Evolutionary conservation across 148 eudicot genomes (phyloP).

Genomic region (Persicaria maculosa): DNA sequence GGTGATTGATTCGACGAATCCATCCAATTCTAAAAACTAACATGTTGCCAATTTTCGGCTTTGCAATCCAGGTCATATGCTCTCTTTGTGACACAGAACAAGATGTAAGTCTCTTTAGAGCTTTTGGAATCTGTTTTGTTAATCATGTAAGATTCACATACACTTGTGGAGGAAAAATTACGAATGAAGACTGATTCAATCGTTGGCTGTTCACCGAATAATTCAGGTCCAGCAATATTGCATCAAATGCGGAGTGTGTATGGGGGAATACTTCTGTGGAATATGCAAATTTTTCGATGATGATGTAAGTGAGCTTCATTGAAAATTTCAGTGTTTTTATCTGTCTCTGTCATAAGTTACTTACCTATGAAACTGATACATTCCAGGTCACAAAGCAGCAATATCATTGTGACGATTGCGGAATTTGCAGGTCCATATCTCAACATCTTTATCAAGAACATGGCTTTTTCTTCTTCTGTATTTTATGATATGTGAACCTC

Average conservation of each 20-base stretch:
- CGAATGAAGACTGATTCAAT: neutral
- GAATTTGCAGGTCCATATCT: constrained; percentile 61
- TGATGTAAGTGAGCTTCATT: constrained; percentile 55
- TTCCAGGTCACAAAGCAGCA: constrained; percentile 62
- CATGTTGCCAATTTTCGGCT: neutral
- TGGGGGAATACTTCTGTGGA: constrained; percentile 62
- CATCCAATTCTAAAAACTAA: neutral
- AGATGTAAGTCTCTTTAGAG: constrained; percentile 47
- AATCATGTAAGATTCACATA: neutral
- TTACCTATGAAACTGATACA: constrained; percentile 3
- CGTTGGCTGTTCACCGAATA: neutral
- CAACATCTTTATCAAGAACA: neutral
- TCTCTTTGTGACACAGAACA: constrained; percentile 71
- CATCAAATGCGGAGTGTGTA: constrained; percentile 48
- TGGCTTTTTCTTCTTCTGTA: neutral
- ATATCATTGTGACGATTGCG: constrained; percentile 76
- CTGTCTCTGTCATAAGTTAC: neutral
- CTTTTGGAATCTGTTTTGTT: constrained; percentile 3
- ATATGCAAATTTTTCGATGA: constrained; percentile 67
- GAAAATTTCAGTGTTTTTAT: neutral
- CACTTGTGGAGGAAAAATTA: neutral
- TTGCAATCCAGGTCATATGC: constrained; percentile 57
- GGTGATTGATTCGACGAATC: neutral
- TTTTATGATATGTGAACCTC: neutral
- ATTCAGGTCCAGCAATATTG: constrained; percentile 63